phyloP scores from a whole-genome alignment of 305 asterid species.

The Fraxinus floribunda region DNA sequence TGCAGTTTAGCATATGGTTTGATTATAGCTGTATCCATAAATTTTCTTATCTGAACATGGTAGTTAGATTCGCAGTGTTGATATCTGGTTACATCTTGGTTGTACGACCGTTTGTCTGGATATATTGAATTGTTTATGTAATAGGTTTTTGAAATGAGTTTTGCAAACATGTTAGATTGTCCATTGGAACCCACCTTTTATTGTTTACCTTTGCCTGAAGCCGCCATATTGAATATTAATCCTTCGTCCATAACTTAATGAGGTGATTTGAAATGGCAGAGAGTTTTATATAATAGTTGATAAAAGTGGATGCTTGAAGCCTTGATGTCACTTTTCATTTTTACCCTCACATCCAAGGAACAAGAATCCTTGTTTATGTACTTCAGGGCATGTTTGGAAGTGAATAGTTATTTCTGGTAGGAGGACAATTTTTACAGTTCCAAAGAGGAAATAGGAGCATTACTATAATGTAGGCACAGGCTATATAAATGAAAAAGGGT shows the following conservation, averaged over 20 bases:
- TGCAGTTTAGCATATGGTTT: not conserved
- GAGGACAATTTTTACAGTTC: not conserved
- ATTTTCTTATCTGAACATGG: not conserved
- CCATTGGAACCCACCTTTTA: not conserved
- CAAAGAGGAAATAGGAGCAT: not conserved
- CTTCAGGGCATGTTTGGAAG: not conserved
- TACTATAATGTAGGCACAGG: not conserved
- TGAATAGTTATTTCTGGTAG: not conserved
- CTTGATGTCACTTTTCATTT: not conserved
- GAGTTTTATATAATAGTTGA: not conserved
- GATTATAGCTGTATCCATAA: not conserved
- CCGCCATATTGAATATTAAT: not conserved
- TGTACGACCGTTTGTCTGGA: not conserved
- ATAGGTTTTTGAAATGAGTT: not conserved
- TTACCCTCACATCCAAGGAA: not conserved
- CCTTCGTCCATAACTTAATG: not conserved
- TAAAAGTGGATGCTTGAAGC: not conserved
- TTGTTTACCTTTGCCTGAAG: not conserved
- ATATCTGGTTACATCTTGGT: not conserved
- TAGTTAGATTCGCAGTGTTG: not conserved
- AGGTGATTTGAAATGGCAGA: not conserved
- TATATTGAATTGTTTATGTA: not conserved
- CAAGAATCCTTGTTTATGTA: not conserved
- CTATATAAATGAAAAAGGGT: not conserved
- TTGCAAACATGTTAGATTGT: not conserved